Base-by-base conservation (phyloP, 2,329 filamentous ascomycete species). In the Phaeoacremonium minimum region DNA sequence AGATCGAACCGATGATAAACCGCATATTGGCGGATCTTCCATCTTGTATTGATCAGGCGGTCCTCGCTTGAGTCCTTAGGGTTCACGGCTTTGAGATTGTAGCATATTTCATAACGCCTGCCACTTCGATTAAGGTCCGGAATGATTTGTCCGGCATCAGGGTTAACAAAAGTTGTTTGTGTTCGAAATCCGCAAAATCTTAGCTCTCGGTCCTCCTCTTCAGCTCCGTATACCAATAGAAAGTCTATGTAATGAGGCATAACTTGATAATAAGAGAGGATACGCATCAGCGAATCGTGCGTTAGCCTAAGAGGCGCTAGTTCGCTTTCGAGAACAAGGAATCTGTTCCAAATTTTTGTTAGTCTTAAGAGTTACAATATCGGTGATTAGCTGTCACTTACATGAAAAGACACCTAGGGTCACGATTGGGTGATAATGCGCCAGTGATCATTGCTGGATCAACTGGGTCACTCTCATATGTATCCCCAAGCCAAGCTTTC, bases 181-280 rank as follows among this genome's bases (percentile, higher is more conserved):
- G 56, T 51, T 3, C 51, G 54, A 37, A 67, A 66, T 1, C 56
- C 55, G 33, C 55, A 60, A 42, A 60, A 64, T 4, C 53, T 47
- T 2, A 58, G 40, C 22, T 65, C 57, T 8, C 38, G 49, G 1
- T 50, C 38, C 15, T 55, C 42, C 4, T 36, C 47, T 26, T 60
- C 53, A 4, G 40, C 35, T 4, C 62, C 63, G 38, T 65, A 67
- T 0, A 55, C 44, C 4, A 50, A 44, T n/a, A 67, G 44, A 33
- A 66, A 65, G 22, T 67, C 61, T 4, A 66, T 30, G 32, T 57
- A 64, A 8, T 37, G 44, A 0, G 63, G 60, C 60, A 64, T 66
- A 13, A 67, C 56, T 40, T 66, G 62, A 37, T 66, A 58, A 30
- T 45, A 56, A 1, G 45, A 46, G 2, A 56, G 19, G 7, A 57